Percentiles rank a stretch among this genome's conserved stretches.
These are phyloP conservation scores for Yarrowia hollandica DNA, from an alignment of 805 yeast species.

Conservation along the genomic window DNA sequence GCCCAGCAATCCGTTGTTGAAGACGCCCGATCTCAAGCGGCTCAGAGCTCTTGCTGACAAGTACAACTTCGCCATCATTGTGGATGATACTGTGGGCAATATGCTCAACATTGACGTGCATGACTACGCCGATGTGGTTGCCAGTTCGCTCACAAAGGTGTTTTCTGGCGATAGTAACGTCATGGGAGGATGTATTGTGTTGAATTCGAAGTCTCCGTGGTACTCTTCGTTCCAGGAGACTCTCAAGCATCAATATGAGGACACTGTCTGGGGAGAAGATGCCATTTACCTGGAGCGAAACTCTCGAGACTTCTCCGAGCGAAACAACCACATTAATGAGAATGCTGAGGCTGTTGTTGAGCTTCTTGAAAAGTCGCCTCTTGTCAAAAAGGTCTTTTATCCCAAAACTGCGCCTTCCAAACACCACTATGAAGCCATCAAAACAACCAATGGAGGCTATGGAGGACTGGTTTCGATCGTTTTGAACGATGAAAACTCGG, in stretches of 20 bases:
- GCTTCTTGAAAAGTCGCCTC: constrained; percentile 38
- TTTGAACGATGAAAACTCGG: constrained; percentile 63
- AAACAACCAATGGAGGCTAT: constrained; percentile 74
- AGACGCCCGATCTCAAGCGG: constrained; percentile 73
- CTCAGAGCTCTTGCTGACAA: constrained; percentile 65
- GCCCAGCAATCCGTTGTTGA: constrained; percentile 91
- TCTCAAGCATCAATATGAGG: constrained; percentile 61
- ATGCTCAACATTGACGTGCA: constrained; percentile 78
- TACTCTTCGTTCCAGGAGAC: constrained; percentile 54
- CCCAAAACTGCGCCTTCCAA: constrained; percentile 61
- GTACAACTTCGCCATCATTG: constrained; percentile 73
- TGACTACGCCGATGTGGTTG: constrained; percentile 82
- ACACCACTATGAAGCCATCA: constrained; percentile 67
- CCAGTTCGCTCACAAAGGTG: constrained; percentile 83
- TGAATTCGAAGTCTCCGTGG: constrained; percentile 63
- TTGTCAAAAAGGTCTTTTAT: constrained; percentile 67
- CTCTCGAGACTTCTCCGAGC: constrained; percentile 77
- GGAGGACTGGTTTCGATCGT: constrained; percentile 82
- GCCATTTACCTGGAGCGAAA: constrained; percentile 89
- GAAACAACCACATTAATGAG: constrained; percentile 50
- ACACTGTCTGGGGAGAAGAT: constrained; percentile 88
- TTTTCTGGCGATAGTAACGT: constrained; percentile 95
- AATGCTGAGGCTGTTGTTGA: constrained; percentile 46
- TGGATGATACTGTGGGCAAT: constrained; percentile 95
- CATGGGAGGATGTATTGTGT: constrained; percentile 85